phyloP scores from a whole-genome alignment of 306 rosid genomes.

The Mucuna pruriens region DNA sequence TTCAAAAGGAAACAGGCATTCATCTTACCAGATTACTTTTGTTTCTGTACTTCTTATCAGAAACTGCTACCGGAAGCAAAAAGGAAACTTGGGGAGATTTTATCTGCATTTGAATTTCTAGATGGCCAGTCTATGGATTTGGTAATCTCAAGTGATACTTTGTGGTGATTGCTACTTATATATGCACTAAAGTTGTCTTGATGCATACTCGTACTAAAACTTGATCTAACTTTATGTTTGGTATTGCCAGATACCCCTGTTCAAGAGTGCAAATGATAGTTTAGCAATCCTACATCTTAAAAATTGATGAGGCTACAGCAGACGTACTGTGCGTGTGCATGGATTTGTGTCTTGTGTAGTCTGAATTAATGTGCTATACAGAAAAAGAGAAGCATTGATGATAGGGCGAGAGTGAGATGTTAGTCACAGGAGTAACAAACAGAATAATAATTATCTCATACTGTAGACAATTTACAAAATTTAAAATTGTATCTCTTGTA shows the following conservation, averaged over 20 bases:
- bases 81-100: conserved; percentile 90
- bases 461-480: conserved; percentile 1
- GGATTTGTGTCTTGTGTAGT: not conserved
- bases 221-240: not conserved
- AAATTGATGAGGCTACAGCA: not conserved
- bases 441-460: conserved; percentile 1
- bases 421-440: not conserved
- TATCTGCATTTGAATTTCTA: conserved; percentile 96
- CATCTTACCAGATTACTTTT: conserved; percentile 42
- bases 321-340: not conserved
- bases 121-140: conserved; percentile 75
- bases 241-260: not conserved
- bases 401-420: not conserved
- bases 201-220: not conserved
- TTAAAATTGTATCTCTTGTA: not conserved
- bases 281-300: not conserved
- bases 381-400: not conserved
- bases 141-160: conserved; percentile 56
- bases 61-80: conserved; percentile 88
- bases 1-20: conserved; percentile 23
- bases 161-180: conserved; percentile 18
- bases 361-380: not conserved
- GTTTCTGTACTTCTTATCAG: conserved; percentile 53
- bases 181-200: conserved; percentile 20
- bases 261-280: conserved; percentile 22